Conservation (phyloP, 768 basidiomycete genomes). For the Lactarius tabidus region DNA sequence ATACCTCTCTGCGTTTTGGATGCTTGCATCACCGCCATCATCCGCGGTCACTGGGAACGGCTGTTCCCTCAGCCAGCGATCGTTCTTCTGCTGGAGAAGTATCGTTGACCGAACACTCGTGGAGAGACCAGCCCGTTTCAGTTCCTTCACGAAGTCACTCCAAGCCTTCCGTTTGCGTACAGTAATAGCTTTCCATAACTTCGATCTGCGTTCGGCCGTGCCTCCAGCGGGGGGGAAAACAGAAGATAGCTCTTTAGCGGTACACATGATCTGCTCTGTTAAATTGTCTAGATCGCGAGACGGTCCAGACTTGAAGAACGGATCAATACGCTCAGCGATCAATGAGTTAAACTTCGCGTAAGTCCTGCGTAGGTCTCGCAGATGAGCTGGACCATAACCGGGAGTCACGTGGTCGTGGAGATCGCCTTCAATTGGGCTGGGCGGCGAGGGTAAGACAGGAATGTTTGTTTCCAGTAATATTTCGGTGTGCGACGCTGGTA, state of each 20-base stretch:
- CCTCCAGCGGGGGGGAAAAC: constrained; percentile 41
- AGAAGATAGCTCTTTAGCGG: constrained; percentile 53
- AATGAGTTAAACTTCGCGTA: constrained; percentile 47
- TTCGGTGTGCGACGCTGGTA: background rate
- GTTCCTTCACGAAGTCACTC: constrained; percentile 85
- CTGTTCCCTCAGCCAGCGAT: constrained; percentile 65
- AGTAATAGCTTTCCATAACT: constrained; percentile 66
- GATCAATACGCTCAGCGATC: constrained; percentile 40
- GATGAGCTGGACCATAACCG: constrained; percentile 34
- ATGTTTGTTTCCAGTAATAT: background rate
- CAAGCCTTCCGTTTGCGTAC: constrained; percentile 86
- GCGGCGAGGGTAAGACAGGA: background rate
- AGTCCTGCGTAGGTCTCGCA: constrained; percentile 48
- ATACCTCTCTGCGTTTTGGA: constrained; percentile 54
- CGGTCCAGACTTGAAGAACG: constrained; percentile 40
- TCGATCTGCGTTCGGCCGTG: constrained; percentile 49
- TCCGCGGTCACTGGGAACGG: constrained; percentile 35
- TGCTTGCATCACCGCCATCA: constrained; percentile 16
- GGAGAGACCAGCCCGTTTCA: constrained; percentile 75
- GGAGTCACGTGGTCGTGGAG: background rate
- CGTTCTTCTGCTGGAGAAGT: constrained; percentile 50
- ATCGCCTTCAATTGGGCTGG: background rate
- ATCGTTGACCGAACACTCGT: constrained; percentile 66
- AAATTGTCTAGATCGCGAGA: constrained; percentile 49
- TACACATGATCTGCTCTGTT: constrained; percentile 59